phyloP scores from a whole-genome alignment of 2,329 filamentous ascomycete species.

The Ophiostoma sp. region DNA sequence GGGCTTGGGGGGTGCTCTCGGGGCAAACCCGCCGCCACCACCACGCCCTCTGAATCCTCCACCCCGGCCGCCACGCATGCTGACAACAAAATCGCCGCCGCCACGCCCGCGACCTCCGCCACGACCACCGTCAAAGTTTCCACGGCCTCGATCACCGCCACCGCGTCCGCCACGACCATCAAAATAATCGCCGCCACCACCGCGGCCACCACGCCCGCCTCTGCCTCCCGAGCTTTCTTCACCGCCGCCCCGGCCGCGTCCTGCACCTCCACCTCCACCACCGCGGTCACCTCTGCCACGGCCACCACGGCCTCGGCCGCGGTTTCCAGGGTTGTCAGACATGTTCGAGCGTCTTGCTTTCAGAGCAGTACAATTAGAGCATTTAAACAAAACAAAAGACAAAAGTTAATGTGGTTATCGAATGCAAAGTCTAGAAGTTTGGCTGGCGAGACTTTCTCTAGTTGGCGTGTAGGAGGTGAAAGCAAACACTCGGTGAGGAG shows the following conservation, averaged over 20 bases:
- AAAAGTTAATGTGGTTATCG: neutral
- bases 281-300: conserved; percentile 16
- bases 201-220: neutral
- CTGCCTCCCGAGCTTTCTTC: neutral
- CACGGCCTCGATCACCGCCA: conserved; percentile 24
- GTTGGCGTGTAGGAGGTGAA: neutral
- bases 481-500: neutral
- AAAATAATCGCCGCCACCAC: neutral
- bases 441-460: neutral
- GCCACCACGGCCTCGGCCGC: conserved; percentile 19
- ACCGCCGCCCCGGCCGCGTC: neutral
- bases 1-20: neutral
- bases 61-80: conserved; percentile 20
- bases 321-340: conserved; percentile 18
- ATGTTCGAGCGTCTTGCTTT: neutral
- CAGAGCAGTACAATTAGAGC: neutral
- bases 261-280: neutral
- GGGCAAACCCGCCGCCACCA: conserved; percentile 15
- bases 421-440: neutral
- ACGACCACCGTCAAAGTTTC: conserved; percentile 13
- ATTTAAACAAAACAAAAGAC: neutral
- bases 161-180: neutral
- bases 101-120: conserved; percentile 26
- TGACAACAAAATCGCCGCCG: conserved; percentile 23
- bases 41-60: conserved; percentile 15